Base-by-base conservation (phyloP, 768 basidiomycete species). In the Agrocybe chaxingu region DNA sequence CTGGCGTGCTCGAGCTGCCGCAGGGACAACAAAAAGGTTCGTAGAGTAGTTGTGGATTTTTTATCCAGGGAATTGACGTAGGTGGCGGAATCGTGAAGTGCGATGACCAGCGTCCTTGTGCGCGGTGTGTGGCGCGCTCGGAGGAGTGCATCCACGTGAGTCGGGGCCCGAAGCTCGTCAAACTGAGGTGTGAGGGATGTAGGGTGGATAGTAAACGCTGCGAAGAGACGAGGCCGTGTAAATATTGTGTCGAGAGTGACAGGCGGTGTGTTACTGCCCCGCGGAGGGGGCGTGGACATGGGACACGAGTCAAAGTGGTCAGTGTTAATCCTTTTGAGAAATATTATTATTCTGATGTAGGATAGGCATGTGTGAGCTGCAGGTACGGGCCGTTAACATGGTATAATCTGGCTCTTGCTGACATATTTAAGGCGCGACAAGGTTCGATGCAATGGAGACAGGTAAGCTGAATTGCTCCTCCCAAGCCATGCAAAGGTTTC, bases 1-100 rank as follows among this genome's bases (percentile, higher is more conserved):
- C 50, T 80, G 49, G 82, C 83, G 2, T 85, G 83, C 63, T 72
- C 75, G 56, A 77, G 67, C 44, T 85, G 84, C 63, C 75, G 81
- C 29, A 76, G 76, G 53, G 82, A 83, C 57, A 85, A 85, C 59
- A 84, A 84, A 63, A 84, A 85, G 79, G 83, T 76, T 47, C 4
- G 60, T 30, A 38, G 40, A 38, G 38, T 53, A 32, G 18, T 11
- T 12, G 41, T 10, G 30, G 19, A 18, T 43, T 41, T 16, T 36
- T 39, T 12, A 24, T 18, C 30, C 31, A 42, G 16, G 10, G 12
- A 37, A 29, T 36, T 45, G 16, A 8, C 32, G 9, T 9, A 24
- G 19, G 29, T 6, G 13, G 10, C 41, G 52, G 12, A 42, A 45
- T 10, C 19, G 24, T 50, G 45, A 38, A 85, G 83, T 85, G 83